Percentiles rank a stretch among this genome's conserved stretches.
Evolutionary conservation across 2,329 filamentous ascomycete species (phyloP).

Genomic region (Stachybotrys chlorohalonatus): DNA sequence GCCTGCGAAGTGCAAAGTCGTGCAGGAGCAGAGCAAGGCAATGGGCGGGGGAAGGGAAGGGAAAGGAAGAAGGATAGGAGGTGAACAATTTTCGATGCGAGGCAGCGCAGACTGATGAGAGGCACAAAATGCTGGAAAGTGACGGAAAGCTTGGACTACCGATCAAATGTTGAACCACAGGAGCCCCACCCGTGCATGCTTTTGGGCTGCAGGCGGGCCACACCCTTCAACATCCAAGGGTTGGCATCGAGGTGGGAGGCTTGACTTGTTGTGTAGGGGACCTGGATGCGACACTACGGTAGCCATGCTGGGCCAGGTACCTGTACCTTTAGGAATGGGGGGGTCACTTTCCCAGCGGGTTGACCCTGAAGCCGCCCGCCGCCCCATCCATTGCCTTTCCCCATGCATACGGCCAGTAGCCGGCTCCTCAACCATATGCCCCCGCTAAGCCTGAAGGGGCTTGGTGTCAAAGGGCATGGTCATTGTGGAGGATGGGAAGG

Average conservation of each 20-base stretch:
- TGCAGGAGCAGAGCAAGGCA: neutral
- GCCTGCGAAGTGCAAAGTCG: neutral
- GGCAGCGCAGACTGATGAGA: neutral
- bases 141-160: neutral
- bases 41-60: neutral
- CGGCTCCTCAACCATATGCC: slow-evolving; percentile 35
- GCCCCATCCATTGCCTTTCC: slow-evolving; percentile 7
- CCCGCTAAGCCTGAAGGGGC: slow-evolving; percentile 19
- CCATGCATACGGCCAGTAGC: slow-evolving; percentile 14
- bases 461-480: neutral
- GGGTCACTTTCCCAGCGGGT: neutral
- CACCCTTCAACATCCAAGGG: neutral
- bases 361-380: slow-evolving; percentile 6
- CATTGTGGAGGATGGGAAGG: neutral
- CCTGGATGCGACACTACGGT: neutral
- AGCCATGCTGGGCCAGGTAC: slow-evolving; percentile 2
- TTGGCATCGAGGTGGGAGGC: neutral
- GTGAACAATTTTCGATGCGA: neutral
- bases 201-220: neutral
- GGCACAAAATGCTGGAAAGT: neutral
- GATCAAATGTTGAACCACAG: neutral
- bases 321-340: slow-evolving; percentile 5
- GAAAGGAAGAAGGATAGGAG: neutral
- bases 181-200: neutral
- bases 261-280: neutral